Percentiles rank a stretch among this genome's conserved stretches.
phyloP scores from a whole-genome alignment of 2,329 filamentous ascomycete genomes.

The Beauveria brongniartii region DNA sequence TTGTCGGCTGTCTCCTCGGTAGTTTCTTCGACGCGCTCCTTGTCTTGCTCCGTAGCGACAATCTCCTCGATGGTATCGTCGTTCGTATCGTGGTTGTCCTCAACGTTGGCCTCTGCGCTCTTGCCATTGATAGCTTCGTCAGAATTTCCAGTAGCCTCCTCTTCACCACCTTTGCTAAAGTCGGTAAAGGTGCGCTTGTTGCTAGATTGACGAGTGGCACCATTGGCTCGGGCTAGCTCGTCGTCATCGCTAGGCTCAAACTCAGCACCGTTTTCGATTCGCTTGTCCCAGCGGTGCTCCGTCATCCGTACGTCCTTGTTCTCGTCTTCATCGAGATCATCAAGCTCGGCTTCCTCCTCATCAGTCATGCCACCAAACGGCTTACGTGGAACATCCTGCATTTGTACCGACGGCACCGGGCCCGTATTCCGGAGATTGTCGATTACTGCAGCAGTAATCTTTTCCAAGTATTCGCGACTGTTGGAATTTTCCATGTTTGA shows the following conservation, averaged over 20 bases:
- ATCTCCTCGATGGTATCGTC: slow-evolving; percentile 39
- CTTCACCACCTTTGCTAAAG: slow-evolving; percentile 36
- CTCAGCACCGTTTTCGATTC: slow-evolving; percentile 67
- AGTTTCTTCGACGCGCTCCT: slow-evolving; percentile 16
- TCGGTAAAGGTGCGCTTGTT: slow-evolving; percentile 45
- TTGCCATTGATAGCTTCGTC: slow-evolving; percentile 26
- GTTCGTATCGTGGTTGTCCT: slow-evolving; percentile 28
- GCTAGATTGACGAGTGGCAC: slow-evolving; percentile 49
- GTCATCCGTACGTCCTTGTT: slow-evolving; percentile 79
- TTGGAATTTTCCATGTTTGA: slow-evolving; percentile 91
- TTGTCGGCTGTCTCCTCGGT: slow-evolving; percentile 18
- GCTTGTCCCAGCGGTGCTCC: slow-evolving; percentile 74
- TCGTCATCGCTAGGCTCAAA: slow-evolving; percentile 87
- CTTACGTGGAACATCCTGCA: slow-evolving; percentile 65
- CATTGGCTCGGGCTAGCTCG: slow-evolving; percentile 65
- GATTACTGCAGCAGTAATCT: slow-evolving; percentile 71
- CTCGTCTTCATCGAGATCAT: slow-evolving; percentile 72
- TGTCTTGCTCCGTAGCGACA: slow-evolving; percentile 21
- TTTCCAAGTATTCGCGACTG: slow-evolving; percentile 70
- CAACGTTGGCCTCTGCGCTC: slow-evolving; percentile 20
- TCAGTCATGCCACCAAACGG: slow-evolving; percentile 56
- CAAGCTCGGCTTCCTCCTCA: slow-evolving; percentile 57
- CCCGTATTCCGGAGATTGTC: slow-evolving; percentile 84
- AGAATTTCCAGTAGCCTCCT: slow-evolving; percentile 31
- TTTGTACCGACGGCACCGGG: slow-evolving; percentile 82